Conservation (phyloP, 257 asterid species). For the Cruciata laevipes region DNA sequence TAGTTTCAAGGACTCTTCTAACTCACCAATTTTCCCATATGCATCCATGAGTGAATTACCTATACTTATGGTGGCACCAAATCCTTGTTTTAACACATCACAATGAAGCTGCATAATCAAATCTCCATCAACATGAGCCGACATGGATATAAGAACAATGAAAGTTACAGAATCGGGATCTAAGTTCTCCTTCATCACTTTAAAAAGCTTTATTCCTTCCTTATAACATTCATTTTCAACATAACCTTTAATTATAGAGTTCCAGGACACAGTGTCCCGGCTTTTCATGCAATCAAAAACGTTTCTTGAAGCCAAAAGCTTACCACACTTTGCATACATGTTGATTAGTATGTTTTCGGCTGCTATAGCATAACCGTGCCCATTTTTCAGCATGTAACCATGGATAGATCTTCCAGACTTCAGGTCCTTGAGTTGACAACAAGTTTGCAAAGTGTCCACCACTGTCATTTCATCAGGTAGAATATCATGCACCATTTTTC, state of each 20-base stretch:
- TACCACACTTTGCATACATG: constrained; percentile 81
- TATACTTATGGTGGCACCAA: constrained; percentile 40
- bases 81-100: constrained; percentile 54
- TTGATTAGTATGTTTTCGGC: constrained; percentile 57
- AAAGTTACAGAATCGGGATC: constrained; percentile 61
- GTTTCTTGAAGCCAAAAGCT: constrained; percentile 38
- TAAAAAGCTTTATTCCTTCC: constrained; percentile 52
- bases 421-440: no score
- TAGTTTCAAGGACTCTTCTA: constrained; percentile 51
- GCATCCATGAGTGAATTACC: constrained; percentile 65
- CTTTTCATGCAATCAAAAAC: constrained; percentile 51
- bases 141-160: constrained; percentile 44
- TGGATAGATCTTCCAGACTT: constrained; percentile 52
- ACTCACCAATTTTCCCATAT: constrained; percentile 56
- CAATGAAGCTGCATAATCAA: constrained; percentile 51
- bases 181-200: constrained; percentile 38
- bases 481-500: constrained; percentile 40
- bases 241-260: constrained; percentile 62
- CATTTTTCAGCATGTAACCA: constrained; percentile 44
- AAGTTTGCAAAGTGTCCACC: constrained; percentile 45
- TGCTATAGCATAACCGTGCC: constrained; percentile 49
- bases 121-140: constrained; percentile 24
- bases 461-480: constrained; percentile 61
- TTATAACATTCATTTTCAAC: constrained; percentile 31
- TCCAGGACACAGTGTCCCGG: constrained; percentile 74